Conservation (phyloP, 345 rosid species). For the Lepidium africanum region DNA sequence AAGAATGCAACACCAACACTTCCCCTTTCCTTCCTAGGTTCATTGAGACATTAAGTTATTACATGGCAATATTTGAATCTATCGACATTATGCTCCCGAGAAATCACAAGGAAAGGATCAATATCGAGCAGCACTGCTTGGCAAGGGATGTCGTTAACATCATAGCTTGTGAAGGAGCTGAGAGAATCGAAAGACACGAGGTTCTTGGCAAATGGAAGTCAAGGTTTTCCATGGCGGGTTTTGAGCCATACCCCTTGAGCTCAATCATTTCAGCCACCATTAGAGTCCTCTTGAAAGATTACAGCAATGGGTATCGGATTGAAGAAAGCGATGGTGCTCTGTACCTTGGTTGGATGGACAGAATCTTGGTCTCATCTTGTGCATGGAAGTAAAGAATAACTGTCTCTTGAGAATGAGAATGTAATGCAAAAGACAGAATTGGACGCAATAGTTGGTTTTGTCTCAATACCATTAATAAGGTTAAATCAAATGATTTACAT, state of each 20-base stretch:
- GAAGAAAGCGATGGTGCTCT: conserved; percentile 76
- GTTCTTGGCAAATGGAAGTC: conserved; percentile 81
- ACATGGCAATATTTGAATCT: conserved; percentile 87
- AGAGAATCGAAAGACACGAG: conserved; percentile 81
- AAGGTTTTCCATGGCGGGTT: conserved; percentile 75
- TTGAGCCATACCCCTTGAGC: conserved; percentile 67
- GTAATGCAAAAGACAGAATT: not conserved
- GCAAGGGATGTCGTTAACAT: conserved; percentile 85
- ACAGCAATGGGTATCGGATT: conserved; percentile 51
- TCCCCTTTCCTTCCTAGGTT: conserved; percentile 80
- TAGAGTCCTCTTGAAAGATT: conserved; percentile 33
- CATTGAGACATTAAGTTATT: conserved; percentile 63
- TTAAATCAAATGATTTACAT: conserved; percentile 27
- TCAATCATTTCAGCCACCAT: conserved; percentile 67
- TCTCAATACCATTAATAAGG: conserved; percentile 20
- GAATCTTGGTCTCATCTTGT: conserved; percentile 58
- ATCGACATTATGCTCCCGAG: conserved; percentile 66
- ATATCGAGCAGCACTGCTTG: conserved; percentile 85
- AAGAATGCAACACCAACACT: conserved; percentile 86
- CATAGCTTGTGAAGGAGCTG: conserved; percentile 81
- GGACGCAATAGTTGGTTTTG: conserved; percentile 3
- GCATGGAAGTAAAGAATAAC: conserved; percentile 23
- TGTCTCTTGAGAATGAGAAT: not conserved
- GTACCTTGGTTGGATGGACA: conserved; percentile 80
- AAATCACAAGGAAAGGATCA: conserved; percentile 71